A percentile compares a stretch with the other conserved stretches of the same genome.
These are phyloP conservation scores for Akebia trifoliata DNA, from an alignment of 164 flowering plant genomes.

Conservation along the genomic window DNA sequence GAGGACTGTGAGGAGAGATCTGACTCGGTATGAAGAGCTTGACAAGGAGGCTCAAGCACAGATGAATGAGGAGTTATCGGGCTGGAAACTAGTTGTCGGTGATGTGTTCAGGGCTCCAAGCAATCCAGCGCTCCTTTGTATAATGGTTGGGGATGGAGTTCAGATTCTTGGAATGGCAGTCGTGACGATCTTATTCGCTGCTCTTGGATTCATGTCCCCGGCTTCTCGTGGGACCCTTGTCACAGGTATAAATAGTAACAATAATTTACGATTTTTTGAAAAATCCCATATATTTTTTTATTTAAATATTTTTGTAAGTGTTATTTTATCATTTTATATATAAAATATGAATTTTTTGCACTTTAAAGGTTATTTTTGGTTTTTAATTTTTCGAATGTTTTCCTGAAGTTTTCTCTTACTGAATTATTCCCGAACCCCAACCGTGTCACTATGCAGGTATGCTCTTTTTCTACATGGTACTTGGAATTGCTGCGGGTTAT, in stretches of 20 bases:
- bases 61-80: conserved; percentile 63
- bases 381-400: no score
- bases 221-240: conserved; percentile 60
- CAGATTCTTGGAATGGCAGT: conserved; percentile 63
- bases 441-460: no score
- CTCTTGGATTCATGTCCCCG: conserved; percentile 66
- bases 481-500: conserved; percentile 61
- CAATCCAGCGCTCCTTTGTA: conserved; percentile 39
- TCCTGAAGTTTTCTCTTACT: no score
- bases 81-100: conserved; percentile 65
- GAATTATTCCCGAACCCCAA: no score
- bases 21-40: conserved; percentile 59
- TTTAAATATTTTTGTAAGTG: no score
- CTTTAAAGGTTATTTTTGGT: no score
- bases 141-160: conserved; percentile 65
- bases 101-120: conserved; percentile 60
- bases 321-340: no score
- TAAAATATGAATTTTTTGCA: no score
- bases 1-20: conserved; percentile 19
- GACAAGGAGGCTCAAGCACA: conserved; percentile 70
- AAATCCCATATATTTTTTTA: no score
- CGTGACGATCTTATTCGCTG: conserved; percentile 58
- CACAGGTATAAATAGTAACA: no score
- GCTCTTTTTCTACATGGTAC: conserved; percentile 54
- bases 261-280: no score